Conservation (phyloP, 176 grass and related monocot species). For the Cenchrus fungigraminus region DNA sequence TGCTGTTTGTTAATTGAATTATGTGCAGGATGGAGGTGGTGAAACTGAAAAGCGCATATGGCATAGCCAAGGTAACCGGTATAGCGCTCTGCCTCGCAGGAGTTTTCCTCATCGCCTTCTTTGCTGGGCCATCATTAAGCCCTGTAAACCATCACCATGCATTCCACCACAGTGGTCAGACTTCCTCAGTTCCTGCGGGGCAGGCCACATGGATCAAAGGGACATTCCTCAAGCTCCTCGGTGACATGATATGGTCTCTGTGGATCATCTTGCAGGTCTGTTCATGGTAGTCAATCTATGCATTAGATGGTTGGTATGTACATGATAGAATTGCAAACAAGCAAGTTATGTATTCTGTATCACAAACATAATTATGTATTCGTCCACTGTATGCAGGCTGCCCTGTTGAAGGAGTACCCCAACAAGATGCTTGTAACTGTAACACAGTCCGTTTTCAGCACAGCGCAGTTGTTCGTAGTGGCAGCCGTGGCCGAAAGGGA, state of each 20-base stretch:
- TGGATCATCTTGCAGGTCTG: neutral
- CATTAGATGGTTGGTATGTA: neutral
- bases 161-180: neutral
- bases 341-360: neutral
- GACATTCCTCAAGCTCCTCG: neutral
- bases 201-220: neutral
- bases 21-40: neutral
- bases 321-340: neutral
- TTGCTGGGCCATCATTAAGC: neutral
- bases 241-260: neutral
- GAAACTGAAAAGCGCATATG: neutral
- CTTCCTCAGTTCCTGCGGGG: neutral
- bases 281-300: neutral
- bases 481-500: neutral
- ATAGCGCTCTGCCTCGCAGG: neutral
- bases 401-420: neutral
- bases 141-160: neutral
- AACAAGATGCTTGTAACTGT: slow-evolving; percentile 7
- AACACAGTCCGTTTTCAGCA: neutral
- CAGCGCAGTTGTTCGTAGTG: neutral
- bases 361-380: neutral
- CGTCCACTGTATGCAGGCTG: neutral
- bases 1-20: neutral
- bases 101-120: neutral
- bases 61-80: neutral